Conservation (phyloP, 169 alveolate species). For the Plasmodium malariae region DNA sequence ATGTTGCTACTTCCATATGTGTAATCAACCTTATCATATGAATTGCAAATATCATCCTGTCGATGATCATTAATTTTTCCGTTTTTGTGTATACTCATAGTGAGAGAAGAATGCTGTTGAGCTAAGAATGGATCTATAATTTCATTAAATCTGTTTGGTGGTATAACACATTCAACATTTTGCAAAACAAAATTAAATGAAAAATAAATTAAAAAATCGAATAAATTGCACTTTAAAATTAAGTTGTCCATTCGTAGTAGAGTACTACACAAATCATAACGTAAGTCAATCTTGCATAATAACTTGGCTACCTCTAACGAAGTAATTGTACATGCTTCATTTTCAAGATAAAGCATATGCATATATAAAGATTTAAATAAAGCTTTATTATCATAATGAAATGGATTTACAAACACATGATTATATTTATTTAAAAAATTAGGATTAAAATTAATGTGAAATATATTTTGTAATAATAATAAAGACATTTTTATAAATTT, state of each 20-base stretch:
- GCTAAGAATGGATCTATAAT: background rate
- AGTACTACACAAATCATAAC: conserved; percentile 30
- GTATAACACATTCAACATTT: conserved; percentile 33
- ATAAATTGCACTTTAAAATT: conserved; percentile 35
- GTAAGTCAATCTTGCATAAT: conserved; percentile 31
- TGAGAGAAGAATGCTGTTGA: background rate
- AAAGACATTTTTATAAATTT: conserved; percentile 36
- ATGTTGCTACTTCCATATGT: too few relatives aligned
- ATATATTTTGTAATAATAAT: conserved; percentile 36
- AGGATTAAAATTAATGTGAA: conserved; percentile 42
- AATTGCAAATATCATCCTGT: too few relatives aligned
- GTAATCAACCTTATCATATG: too few relatives aligned
- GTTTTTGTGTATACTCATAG: too few relatives aligned
- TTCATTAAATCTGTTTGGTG: background rate
- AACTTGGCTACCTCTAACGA: conserved; percentile 39
- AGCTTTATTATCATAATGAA: conserved; percentile 30
- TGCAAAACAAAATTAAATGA: conserved; percentile 59
- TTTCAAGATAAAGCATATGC: conserved; percentile 52
- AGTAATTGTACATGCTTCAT: conserved; percentile 58
- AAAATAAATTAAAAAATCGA: conserved; percentile 29
- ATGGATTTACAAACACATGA: conserved; percentile 30
- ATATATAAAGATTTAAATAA: conserved; percentile 45
- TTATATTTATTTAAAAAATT: conserved; percentile 8
- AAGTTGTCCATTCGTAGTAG: conserved; percentile 38
- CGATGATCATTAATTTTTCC: too few relatives aligned